Evolutionary conservation across 192 early-diverging fungal genomes (phyloP), one percentile per base, ranked within the genome.

Genomic region (Phlyctochytrium arcticum): DNA sequence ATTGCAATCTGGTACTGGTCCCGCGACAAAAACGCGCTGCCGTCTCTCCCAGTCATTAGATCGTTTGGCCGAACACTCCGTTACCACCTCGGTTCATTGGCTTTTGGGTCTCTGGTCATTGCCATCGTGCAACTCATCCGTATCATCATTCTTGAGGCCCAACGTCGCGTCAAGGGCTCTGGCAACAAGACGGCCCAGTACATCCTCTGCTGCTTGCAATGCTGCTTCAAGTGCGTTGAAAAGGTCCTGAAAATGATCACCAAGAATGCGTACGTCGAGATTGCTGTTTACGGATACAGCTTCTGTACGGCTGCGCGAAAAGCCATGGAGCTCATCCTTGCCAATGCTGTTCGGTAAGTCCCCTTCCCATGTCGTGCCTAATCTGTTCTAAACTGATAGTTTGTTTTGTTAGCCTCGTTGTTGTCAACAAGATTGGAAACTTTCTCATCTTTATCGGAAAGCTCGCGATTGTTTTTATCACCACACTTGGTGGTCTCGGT

Each of bases 181-280:
- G 54, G 69, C 26, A 76, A 65, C 48, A 70, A 67, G 36, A 33
- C 60, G 15, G 56, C 64, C 15, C 27, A 73, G 30, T 73, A 68
- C 39, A 50, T 68, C 12, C 30, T 85, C 4, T 65, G 70, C 37
- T 80, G 75, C 61, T 26, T 79, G 21, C 73, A 80, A 49, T 80
- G 79, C 63, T 75, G 65, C 47, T 57, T 79, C 42, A 36, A 26
- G n/a, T 62, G 62, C 48, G n/a, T 85, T 30, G 71, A 72, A 39
- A 60, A 49, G 34, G 26, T 85, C 26, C 48, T 85, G 7, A 79
- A 77, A 67, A 84, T 75, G 57, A 67, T 85, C 62, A 83, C 75
- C 64, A 80, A 81, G 66, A 78, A 85, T 66, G 80, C 79, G 1
- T 85, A 85, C 65, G 82, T 85, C 42, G 66, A 68, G 39, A 79